Conservation (phyloP, 1,284 basidiomycete species). For the Fomes fomentarius region DNA sequence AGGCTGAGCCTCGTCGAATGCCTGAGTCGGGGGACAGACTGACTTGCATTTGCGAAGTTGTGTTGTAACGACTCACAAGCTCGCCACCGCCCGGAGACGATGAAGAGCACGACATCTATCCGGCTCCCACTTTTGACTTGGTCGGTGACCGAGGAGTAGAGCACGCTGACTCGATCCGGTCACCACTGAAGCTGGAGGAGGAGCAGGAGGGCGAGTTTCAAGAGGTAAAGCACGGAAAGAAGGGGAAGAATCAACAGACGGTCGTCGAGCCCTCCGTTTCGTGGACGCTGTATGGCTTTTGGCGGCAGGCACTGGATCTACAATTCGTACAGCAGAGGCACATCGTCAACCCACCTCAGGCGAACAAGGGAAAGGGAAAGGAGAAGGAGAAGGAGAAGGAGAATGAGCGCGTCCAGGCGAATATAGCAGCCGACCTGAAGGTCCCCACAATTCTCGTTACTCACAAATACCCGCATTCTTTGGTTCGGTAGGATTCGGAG, state of each 20-base stretch:
- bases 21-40: too few relatives aligned
- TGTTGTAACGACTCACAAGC: too few relatives aligned
- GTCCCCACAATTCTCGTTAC: slow-evolving; percentile 6
- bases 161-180: slow-evolving; percentile 42
- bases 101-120: slow-evolving; percentile 44
- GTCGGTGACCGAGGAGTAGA: slow-evolving; percentile 46
- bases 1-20: too few relatives aligned
- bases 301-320: slow-evolving; percentile 38
- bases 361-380: slow-evolving; percentile 5
- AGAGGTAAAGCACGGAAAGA: slow-evolving; percentile 17
- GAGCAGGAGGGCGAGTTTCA: slow-evolving; percentile 21
- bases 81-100: too few relatives aligned
- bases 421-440: too few relatives aligned
- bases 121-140: slow-evolving; percentile 38
- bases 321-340: slow-evolving; percentile 11
- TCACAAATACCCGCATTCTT: slow-evolving; percentile 34
- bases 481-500: slow-evolving; percentile 5
- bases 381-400: neutral
- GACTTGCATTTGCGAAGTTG: too few relatives aligned
- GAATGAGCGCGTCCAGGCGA: too few relatives aligned
- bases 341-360: too few relatives aligned
- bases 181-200: slow-evolving; percentile 16
- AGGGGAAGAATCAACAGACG: slow-evolving; percentile 15
- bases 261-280: slow-evolving; percentile 6
- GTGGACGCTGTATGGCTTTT: slow-evolving; percentile 45